Conservation (phyloP, 108 stramenopile genomes). For the Cyclotella atomus region DNA sequence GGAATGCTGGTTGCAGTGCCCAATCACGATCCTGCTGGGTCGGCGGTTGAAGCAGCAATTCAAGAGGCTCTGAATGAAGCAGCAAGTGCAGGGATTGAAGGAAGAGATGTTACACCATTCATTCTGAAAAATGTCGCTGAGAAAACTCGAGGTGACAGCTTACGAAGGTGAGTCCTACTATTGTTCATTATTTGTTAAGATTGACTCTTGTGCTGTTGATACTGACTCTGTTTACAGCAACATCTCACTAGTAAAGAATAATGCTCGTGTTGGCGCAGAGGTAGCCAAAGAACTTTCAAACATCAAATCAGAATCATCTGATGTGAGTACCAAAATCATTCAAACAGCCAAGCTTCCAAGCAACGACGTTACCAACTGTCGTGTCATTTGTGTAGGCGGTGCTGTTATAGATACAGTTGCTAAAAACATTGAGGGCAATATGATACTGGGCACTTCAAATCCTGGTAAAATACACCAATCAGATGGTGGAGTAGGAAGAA, state of each 20-base stretch:
- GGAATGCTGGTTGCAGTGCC: conserved; percentile 97
- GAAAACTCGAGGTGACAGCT: conserved; percentile 76
- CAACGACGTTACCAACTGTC: conserved; percentile 9
- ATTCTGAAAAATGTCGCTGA: conserved; percentile 83
- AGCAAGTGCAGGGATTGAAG: conserved; percentile 59
- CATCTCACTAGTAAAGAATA: conserved; percentile 91
- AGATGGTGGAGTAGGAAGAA: conserved; percentile 77
- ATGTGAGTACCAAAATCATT: conserved; percentile 11
- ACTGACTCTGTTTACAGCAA: too few species aligned
- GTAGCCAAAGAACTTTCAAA: conserved; percentile 84
- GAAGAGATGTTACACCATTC: conserved; percentile 94
- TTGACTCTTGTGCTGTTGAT: too few species aligned
- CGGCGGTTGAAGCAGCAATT: conserved; percentile 85
- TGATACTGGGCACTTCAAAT: conserved; percentile 62
- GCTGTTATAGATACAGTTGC: conserved; percentile 83
- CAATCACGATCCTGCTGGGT: conserved; percentile 90
- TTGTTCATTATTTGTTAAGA: not conserved
- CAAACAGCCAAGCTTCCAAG: conserved; percentile 7
- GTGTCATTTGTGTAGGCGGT: conserved; percentile 87
- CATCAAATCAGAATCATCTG: not conserved
- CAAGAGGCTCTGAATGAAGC: conserved; percentile 80
- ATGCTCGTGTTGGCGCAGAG: conserved; percentile 89
- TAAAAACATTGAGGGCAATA: conserved; percentile 32
- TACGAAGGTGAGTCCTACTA: conserved; percentile 48
- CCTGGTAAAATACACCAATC: conserved; percentile 48